These are phyloP conservation scores for Neobulgaria alba DNA, from an alignment of 2,329 filamentous ascomycete genomes.

Conservation along the genomic window DNA sequence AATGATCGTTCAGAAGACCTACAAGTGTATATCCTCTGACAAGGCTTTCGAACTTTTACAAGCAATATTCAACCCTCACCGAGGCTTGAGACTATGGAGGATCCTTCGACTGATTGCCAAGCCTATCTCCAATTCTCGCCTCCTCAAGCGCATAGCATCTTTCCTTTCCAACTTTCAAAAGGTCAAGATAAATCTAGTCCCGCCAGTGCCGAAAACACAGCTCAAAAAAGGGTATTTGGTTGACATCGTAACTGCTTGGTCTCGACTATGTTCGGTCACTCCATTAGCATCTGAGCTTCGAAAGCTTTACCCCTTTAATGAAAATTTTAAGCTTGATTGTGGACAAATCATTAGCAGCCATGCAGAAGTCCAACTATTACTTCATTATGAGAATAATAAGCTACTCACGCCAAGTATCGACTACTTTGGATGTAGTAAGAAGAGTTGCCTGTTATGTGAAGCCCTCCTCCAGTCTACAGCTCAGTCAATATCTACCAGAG, in stretches of 20 bases:
- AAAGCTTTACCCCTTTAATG: not conserved
- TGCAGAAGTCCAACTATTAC: constrained; percentile 2
- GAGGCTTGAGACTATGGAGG: not conserved
- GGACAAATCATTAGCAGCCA: constrained; percentile 1
- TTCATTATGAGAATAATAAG: constrained; percentile 1
- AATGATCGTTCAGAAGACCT: constrained; percentile 1
- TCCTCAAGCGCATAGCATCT: constrained; percentile 2
- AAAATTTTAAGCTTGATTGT: constrained; percentile 2
- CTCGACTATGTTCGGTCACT: constrained; percentile 1
- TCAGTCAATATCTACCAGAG: constrained; percentile 2
- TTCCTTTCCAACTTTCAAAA: constrained; percentile 2
- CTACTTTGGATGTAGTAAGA: constrained; percentile 4
- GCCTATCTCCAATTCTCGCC: constrained; percentile 1
- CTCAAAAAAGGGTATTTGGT: constrained; percentile 2
- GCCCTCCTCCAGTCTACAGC: not conserved
- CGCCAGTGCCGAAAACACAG: not conserved
- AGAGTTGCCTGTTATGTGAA: constrained; percentile 3
- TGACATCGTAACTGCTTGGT: not conserved
- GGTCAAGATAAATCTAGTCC: constrained; percentile 2
- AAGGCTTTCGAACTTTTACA: constrained; percentile 1
- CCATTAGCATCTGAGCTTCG: constrained; percentile 1
- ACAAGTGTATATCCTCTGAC: constrained; percentile 2
- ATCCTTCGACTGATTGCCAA: constrained; percentile 2
- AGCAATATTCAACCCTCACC: not conserved
- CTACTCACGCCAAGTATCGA: constrained; percentile 2